Evolutionary conservation across 805 yeast genomes (phyloP), one percentile per base, ranked within the genome.

Genomic region (Cyberlindnera petersonii): DNA sequence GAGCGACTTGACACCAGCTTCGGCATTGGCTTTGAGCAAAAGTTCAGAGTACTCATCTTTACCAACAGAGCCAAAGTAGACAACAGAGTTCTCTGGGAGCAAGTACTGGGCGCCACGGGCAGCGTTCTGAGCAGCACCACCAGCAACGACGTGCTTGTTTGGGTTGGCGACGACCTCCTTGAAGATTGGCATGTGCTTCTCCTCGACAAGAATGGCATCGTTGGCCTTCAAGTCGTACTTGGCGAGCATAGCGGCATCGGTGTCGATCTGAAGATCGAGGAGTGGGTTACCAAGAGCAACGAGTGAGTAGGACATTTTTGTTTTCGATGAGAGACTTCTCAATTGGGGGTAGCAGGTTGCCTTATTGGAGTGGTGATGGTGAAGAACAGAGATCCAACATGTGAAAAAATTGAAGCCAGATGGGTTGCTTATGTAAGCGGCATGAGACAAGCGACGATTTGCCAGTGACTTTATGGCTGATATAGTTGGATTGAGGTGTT

Each of bases 91-190:
- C 33, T 69, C 64, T 44, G 97, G 96, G 36, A 93, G 74, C 40
- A 87, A 65, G 68, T 86, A 91, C 61, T 91, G 97, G 35, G 98
- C 98, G 60, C 96, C 99, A 69, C 99, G 81, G 42, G 98, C 97
- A 49, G 98, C 79, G 73, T 93, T 93, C 71, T 93, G 99, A 45
- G 97, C 98, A 56, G 99, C 99, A 63, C 99, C 99, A 54, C 99
- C 99, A 46, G 99, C 98, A 52, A 91, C 77, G 46, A 79, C 66
- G 55, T 78, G 75, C 47, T 86, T 79, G 43, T 72, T 75, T 26
- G 73, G 69, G 60, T 68, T 68, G 26, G 70, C 63, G 39, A 87
- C 67, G 50, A 86, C 75, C 64, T 93, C 98, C 43, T 76, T 82
- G 65, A 72, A 93, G 60, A 93, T 85, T 39, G 91, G 85, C 78